These are phyloP conservation scores for Amylostereum chailletii DNA, from an alignment of 1,284 basidiomycete species.

Conservation along the genomic window DNA sequence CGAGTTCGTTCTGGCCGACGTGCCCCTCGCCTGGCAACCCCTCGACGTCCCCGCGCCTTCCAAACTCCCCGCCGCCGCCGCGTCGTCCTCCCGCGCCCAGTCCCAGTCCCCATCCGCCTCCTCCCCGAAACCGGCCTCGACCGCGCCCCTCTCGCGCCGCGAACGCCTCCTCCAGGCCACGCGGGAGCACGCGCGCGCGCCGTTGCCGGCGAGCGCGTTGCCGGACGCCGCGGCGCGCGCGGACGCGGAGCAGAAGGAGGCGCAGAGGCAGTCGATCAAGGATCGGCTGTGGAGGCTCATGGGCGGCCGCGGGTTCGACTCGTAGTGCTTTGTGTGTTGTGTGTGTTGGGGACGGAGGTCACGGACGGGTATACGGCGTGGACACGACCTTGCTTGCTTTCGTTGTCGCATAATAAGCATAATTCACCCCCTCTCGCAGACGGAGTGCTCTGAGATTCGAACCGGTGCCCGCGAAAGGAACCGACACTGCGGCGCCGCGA, in stretches of 20 bases:
- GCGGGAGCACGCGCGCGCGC: slow-evolving; percentile 17
- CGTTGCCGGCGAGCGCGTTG: slow-evolving; percentile 11
- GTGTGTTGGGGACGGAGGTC: too few relatives aligned
- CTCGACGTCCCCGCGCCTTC: neutral
- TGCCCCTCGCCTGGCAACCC: too few relatives aligned
- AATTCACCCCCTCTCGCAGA: too few relatives aligned
- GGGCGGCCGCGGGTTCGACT: slow-evolving; percentile 6
- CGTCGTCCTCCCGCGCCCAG: neutral
- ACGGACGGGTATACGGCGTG: too few relatives aligned
- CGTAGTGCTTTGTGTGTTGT: too few relatives aligned
- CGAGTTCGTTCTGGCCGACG: too few relatives aligned
- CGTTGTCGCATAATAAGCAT: too few relatives aligned
- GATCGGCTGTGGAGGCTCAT: slow-evolving; percentile 19
- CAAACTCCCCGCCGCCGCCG: neutral
- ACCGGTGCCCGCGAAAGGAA: too few relatives aligned
- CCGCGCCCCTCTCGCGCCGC: slow-evolving; percentile 9
- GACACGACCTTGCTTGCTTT: too few relatives aligned
- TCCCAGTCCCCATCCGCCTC: neutral
- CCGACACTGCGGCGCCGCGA: too few relatives aligned
- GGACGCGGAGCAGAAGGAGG: slow-evolving; percentile 10
- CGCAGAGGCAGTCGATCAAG: slow-evolving; percentile 13
- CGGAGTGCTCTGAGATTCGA: too few relatives aligned
- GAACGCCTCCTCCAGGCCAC: slow-evolving; percentile 20
- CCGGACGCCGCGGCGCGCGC: slow-evolving; percentile 6
- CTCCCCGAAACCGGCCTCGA: neutral